Base-by-base conservation (phyloP, 2,329 filamentous ascomycete genomes). In the Monosporascus sp. region DNA sequence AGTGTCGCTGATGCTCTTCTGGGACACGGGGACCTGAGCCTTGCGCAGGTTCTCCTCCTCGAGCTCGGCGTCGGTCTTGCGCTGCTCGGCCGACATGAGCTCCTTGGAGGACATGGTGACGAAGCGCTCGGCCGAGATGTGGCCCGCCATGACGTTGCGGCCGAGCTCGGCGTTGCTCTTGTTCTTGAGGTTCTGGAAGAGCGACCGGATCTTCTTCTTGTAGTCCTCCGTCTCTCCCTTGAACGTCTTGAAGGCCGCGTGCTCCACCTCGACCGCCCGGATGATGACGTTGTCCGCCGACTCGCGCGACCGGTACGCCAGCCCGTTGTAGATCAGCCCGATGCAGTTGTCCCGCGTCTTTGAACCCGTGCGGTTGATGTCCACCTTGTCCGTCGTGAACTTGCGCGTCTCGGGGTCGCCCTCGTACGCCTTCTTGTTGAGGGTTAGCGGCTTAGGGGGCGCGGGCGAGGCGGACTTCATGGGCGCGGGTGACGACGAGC, bases 21-120 rank as follows among this genome's bases (percentile, higher is more conserved):
- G 88, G 18, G 85, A 88, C 78, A 92, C 88, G 53, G 93, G 89
- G 11, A 96, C 92, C 85, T 97, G 95, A 1, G 94, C 90, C 72
- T 93, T 90, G 77, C 91, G 91, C 89, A 97, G 92, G 73, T 99
- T 99, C 74, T 97, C 90, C 73, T 89, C 85, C 68, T 91, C 81
- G 49, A 96, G 80, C 70, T 85, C 84, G 62, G 82, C 76, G 62
- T 97, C 91, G 66, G 87, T 82, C 63, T 83, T 84, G 56, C 86
- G 84, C 72, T 89, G 88, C 71, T 94, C 86, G 49, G 86, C 87
- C 48, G 89, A 94, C 76, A 95, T 95, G 68, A 99, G 83, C 70
- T 97, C 93, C 52, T 96, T 89, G 63, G 89, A 86, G 8, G 85
- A 82, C 94, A 99, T 96, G 64, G 77, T 76, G 53, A 96, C 91